Percentiles rank a stretch among this genome's conserved stretches.
Evolutionary conservation across 1,284 basidiomycete species (phyloP).

Genomic region (Tylopilus sp.): DNA sequence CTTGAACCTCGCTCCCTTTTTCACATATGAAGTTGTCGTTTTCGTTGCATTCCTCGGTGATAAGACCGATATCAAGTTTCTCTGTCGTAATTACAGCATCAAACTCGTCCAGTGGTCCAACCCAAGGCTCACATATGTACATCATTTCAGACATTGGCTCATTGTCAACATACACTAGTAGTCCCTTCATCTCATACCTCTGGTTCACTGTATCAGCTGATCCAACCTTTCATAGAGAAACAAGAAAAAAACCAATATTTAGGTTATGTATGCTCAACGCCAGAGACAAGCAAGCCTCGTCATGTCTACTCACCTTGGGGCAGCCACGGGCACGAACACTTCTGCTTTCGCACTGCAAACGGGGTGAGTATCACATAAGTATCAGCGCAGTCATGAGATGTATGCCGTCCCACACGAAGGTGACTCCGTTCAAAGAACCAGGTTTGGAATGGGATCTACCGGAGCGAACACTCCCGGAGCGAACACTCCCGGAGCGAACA

Average conservation of each 20-base stretch:
- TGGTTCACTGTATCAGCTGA: too few species aligned
- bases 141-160: too few species aligned
- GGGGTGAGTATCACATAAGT: conserved; percentile 30
- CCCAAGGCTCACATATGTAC: too few species aligned
- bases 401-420: conserved; percentile 3
- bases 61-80: too few species aligned
- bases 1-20: too few species aligned
- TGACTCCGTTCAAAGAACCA: conserved; percentile 8
- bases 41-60: too few species aligned
- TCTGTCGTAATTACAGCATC: too few species aligned
- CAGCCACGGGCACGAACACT: conserved; percentile 84
- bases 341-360: conserved; percentile 74
- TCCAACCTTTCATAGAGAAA: too few species aligned
- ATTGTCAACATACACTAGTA: too few species aligned
- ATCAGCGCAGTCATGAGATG: conserved; percentile 19
- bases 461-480: conserved; percentile 14
- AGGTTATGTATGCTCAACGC: conserved; percentile 33
- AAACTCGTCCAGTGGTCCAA: too few species aligned
- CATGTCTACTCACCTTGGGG: conserved; percentile 69
- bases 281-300: conserved; percentile 36
- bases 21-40: too few species aligned
- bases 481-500: background rate
- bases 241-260: background rate
- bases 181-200: too few species aligned
- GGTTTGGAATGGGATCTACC: background rate